Conservation (phyloP, 2,329 filamentous ascomycete genomes). For the Geosmithia morbida region DNA sequence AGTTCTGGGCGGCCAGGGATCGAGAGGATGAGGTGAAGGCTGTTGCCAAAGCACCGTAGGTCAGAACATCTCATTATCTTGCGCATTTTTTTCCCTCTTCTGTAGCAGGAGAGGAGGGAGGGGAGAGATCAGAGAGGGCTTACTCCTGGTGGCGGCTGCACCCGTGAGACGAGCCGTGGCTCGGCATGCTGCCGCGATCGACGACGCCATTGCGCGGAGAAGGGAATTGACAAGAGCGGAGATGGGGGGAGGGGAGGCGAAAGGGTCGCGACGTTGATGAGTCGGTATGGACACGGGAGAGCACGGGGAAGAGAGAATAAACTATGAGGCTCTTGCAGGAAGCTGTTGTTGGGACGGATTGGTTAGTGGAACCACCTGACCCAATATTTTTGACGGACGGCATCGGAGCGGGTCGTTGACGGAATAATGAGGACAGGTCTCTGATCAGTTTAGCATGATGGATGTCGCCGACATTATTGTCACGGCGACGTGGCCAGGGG, state of each 20-base stretch:
- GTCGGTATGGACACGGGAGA: too few species aligned
- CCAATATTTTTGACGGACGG: neutral
- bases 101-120: too few species aligned
- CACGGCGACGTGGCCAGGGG: too few species aligned
- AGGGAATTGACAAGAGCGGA: too few species aligned
- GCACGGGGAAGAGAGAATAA: neutral
- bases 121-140: slow-evolving; percentile 11
- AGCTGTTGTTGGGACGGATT: slow-evolving; percentile 1
- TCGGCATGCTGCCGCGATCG: slow-evolving; percentile 49
- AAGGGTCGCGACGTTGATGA: too few species aligned
- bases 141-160: slow-evolving; percentile 36
- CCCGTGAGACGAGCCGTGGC: slow-evolving; percentile 45
- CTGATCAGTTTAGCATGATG: too few species aligned
- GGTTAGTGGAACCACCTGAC: neutral
- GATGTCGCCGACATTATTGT: too few species aligned
- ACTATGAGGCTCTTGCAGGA: too few species aligned
- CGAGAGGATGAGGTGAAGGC: slow-evolving; percentile 50
- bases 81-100: too few species aligned
- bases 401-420: neutral
- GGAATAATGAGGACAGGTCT: too few species aligned
- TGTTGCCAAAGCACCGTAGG: slow-evolving; percentile 23
- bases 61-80: too few species aligned
- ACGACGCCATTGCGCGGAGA: slow-evolving; percentile 43
- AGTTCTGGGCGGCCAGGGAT: slow-evolving; percentile 64
- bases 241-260: too few species aligned